These are phyloP conservation scores for Leccinum incarnatum DNA, from an alignment of 768 basidiomycete genomes.

Conservation along the genomic window DNA sequence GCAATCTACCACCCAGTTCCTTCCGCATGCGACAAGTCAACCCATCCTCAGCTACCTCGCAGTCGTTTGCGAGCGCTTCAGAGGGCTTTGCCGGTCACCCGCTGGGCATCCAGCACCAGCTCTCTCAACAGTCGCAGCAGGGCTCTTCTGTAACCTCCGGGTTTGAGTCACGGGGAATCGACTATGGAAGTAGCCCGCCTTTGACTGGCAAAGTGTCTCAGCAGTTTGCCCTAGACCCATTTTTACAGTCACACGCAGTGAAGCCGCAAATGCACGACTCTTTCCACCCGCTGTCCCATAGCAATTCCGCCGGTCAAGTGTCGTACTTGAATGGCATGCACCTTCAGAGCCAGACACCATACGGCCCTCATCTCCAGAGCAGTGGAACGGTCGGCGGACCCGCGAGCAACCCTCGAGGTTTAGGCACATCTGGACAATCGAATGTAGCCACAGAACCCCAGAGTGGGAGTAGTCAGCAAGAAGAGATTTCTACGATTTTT, in stretches of 20 bases:
- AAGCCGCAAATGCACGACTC: constrained; percentile 34
- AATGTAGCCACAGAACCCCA: constrained; percentile 25
- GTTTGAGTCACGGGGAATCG: constrained; percentile 31
- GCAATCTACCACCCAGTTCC: constrained; percentile 31
- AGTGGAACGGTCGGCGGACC: constrained; percentile 32
- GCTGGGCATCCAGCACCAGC: constrained; percentile 32
- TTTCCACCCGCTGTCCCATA: constrained; percentile 34
- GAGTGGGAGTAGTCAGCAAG: constrained; percentile 41
- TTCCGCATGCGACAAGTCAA: constrained; percentile 38
- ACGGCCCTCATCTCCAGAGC: constrained; percentile 62
- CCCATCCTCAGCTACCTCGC: constrained; percentile 26
- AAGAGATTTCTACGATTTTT: constrained; percentile 96
- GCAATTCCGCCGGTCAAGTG: constrained; percentile 31
- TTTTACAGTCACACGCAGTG: constrained; percentile 29
- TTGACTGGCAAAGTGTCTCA: constrained; percentile 28
- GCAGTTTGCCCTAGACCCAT: constrained; percentile 34
- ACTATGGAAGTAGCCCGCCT: constrained; percentile 31
- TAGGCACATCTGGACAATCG: constrained; percentile 30
- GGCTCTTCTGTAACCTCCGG: constrained; percentile 21
- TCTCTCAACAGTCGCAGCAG: constrained; percentile 37
- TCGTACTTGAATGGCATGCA: constrained; percentile 42
- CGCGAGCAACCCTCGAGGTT: constrained; percentile 23
- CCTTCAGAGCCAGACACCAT: constrained; percentile 73
- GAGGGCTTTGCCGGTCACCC: constrained; percentile 28
- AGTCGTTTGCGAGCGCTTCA: constrained; percentile 24